Conservation (phyloP, 78 protist genomes). For the Diacronema lutheri region DNA sequence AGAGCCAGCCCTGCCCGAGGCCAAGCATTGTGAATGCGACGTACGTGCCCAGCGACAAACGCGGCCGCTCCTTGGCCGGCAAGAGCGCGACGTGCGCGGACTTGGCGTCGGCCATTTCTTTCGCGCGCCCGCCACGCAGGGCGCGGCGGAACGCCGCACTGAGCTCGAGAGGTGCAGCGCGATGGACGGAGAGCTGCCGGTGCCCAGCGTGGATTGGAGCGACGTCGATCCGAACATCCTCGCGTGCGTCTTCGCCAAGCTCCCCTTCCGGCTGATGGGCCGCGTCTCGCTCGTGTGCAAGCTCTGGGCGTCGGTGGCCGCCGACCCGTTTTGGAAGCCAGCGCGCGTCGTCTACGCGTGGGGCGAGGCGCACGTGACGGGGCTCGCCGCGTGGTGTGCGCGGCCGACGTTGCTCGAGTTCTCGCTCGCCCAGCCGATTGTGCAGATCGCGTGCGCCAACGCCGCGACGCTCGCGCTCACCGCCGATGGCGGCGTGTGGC, state of each 20-base stretch:
- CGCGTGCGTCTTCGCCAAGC: not conserved
- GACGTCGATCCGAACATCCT: too few species aligned
- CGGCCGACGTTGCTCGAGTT: not conserved
- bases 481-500: not conserved
- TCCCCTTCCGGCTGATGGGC: not conserved
- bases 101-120: too few species aligned
- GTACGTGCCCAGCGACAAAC: too few species aligned
- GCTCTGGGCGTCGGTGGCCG: not conserved
- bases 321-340: not conserved
- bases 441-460: not conserved
- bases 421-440: not conserved
- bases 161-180: too few species aligned
- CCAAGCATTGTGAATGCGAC: too few species aligned
- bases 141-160: too few species aligned
- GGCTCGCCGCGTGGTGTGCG: not conserved
- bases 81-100: too few species aligned
- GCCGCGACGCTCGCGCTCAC: not conserved
- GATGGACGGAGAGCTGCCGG: too few species aligned
- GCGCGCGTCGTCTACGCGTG: slow-evolving; percentile 8
- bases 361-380: not conserved
- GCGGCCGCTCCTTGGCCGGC: too few species aligned
- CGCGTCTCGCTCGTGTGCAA: not conserved
- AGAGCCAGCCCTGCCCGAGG: too few species aligned
- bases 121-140: too few species aligned
- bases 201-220: too few species aligned